Evolutionary conservation across 352 stramenopile genomes (phyloP).

Genomic region (Phytophthora tubulina): DNA sequence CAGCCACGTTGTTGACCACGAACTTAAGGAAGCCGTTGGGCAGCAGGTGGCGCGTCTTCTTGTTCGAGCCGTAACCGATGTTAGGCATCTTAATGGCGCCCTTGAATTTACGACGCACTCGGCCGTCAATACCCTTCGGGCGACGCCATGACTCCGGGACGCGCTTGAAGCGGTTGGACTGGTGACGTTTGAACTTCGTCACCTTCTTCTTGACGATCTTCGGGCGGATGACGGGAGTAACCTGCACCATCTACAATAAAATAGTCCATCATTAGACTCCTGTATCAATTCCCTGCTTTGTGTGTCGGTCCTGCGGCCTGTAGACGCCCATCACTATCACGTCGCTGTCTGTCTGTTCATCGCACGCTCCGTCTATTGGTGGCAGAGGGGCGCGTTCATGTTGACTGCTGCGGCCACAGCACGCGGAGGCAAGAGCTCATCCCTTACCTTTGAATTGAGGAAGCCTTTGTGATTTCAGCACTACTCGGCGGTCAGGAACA

Average conservation of each 20-base stretch:
- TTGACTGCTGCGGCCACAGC: not conserved
- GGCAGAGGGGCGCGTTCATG: not conserved
- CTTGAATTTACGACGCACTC: constrained; percentile 99
- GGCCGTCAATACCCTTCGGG: constrained; percentile 99
- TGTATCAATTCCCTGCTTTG: constrained; percentile 12
- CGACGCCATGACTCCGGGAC: constrained; percentile 97
- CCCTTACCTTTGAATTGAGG: constrained; percentile 84
- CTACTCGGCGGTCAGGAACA: constrained; percentile 48
- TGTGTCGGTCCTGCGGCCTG: constrained; percentile 9
- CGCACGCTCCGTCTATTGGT: not conserved
- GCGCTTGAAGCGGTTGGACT: constrained; percentile 98
- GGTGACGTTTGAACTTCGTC: constrained; percentile 99
- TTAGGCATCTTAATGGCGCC: constrained; percentile 98
- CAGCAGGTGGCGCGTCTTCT: constrained; percentile 98
- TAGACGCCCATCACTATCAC: not conserved
- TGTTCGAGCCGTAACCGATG: constrained; percentile 99
- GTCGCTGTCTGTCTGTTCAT: constrained; percentile 4
- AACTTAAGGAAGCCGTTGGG: constrained; percentile 99
- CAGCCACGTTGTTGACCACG: constrained; percentile 98
- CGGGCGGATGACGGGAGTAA: constrained; percentile 89
- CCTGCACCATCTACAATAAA: constrained; percentile 88
- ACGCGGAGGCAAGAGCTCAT: constrained; percentile 12
- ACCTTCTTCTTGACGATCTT: constrained; percentile 99
- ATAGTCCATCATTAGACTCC: constrained; percentile 11
- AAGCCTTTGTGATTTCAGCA: constrained; percentile 92